Evolutionary conservation across 306 rosid species (phyloP), one percentile per base, ranked within the genome.

Genomic region (Sophora flavescens): DNA sequence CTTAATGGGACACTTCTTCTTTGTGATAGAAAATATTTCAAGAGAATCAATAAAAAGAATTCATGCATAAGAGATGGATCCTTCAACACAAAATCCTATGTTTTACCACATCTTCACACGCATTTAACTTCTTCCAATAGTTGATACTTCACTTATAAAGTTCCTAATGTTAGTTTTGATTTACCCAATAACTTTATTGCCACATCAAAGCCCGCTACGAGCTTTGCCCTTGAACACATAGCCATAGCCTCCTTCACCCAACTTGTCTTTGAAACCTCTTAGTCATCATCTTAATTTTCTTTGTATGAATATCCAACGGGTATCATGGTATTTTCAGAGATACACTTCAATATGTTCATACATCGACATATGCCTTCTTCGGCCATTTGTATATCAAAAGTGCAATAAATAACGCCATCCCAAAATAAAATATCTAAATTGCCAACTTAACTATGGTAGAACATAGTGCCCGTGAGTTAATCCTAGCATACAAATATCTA

Each of bases 111-210:
- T n/a, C n/a, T 78, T 78, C 6, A 68, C 36, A 74, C 78, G 80
- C n/a, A n/a, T n/a, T 35, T 83, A 63, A 4, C 78, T 73, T 32
- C 84, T 66, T 3, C 84, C 84, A 7, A 80, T 53, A 0, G 84
- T 80, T 2, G 76, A 38, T 59, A 58, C 77, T 58, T 72, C 77
- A 28, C 14, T 72, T 4, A 72, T 58, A 4, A 72, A 72, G 3
- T 72, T 82, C 83, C 86, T n/a, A n/a, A n/a, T n/a, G 4, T 74
- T 16, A 0, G 67, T 13, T 67, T 66, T 1, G 86, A 45, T 10
- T 78, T 68, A 3, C 8, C 28, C 62, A 78, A 54, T 8, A 78
- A 30, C 72, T 83, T 83, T 5, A 83, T 35, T 2, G 86, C 86
- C 1, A 78, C 77, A 10, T 0, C 22, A n/a, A 14, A 33, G 48